Evolutionary conservation across 2,329 filamentous ascomycete genomes (phyloP).

Genomic region (Metarhizium guizhouense): DNA sequence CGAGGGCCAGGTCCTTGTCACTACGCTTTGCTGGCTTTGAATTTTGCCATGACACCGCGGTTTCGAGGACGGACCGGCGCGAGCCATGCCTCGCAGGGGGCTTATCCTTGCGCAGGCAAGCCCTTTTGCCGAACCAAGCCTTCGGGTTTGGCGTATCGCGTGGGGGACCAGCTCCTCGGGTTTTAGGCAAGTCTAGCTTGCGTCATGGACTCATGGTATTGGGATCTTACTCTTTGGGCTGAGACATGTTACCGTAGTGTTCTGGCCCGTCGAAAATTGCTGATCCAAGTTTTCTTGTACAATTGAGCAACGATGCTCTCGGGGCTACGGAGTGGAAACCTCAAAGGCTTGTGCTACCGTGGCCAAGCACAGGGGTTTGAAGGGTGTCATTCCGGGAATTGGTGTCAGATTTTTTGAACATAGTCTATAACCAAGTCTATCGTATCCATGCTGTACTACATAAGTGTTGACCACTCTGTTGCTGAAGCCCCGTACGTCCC

Average conservation of each 20-base stretch:
- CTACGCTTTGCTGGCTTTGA: neutral
- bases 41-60: neutral
- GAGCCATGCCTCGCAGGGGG: slow-evolving; percentile 6
- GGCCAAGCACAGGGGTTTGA: neutral
- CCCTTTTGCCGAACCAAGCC: slow-evolving; percentile 25
- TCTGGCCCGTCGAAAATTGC: neutral
- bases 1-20: neutral
- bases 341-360: neutral
- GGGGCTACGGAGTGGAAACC: neutral
- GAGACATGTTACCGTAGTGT: neutral
- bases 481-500: neutral
- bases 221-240: neutral
- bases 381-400: too few relatives aligned
- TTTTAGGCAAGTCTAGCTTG: slow-evolving; percentile 3
- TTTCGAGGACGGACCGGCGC: neutral
- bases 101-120: slow-evolving; percentile 15
- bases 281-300: neutral
- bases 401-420: too few relatives aligned
- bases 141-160: slow-evolving; percentile 18
- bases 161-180: slow-evolving; percentile 21
- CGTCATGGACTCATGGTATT: too few relatives aligned
- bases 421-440: neutral
- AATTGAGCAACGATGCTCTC: neutral
- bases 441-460: neutral
- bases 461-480: neutral